These are phyloP conservation scores for Coniella lustricola DNA, from an alignment of 2,329 filamentous ascomycete genomes.

Conservation along the genomic window DNA sequence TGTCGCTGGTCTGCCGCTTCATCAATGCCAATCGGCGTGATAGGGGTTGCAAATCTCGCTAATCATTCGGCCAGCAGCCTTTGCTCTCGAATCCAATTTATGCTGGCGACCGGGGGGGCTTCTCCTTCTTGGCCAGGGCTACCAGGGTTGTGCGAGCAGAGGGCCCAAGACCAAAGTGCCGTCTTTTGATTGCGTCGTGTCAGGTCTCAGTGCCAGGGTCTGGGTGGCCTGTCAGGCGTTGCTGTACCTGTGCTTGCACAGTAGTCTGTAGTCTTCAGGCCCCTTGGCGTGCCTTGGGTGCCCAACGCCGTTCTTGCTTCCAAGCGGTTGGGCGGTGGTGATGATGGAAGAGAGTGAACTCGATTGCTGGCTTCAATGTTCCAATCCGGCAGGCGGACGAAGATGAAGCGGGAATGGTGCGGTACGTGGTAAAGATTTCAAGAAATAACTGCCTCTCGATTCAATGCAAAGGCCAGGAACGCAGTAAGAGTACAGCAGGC, in stretches of 20 bases:
- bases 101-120: slow-evolving; percentile 19
- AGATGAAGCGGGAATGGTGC: too few species aligned
- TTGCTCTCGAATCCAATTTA: slow-evolving; percentile 25
- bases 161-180: neutral
- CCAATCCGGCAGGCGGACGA: too few species aligned
- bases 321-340: too few species aligned
- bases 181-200: slow-evolving; percentile 2
- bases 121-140: slow-evolving; percentile 2
- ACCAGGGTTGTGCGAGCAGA: neutral
- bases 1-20: slow-evolving; percentile 18
- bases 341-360: too few species aligned
- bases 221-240: slow-evolving; percentile 1
- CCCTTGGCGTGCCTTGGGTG: too few species aligned
- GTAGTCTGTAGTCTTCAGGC: too few species aligned
- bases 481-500: too few species aligned
- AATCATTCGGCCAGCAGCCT: slow-evolving; percentile 27
- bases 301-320: too few species aligned
- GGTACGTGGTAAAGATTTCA: too few species aligned
- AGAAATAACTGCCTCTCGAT: too few species aligned
- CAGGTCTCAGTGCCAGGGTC: neutral
- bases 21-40: slow-evolving; percentile 19
- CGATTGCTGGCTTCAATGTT: too few species aligned
- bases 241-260: neutral
- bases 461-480: too few species aligned
- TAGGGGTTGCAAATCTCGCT: slow-evolving; percentile 35